These are phyloP conservation scores for Porodaedalea pini DNA, from an alignment of 1,284 basidiomycete species.

Conservation along the genomic window DNA sequence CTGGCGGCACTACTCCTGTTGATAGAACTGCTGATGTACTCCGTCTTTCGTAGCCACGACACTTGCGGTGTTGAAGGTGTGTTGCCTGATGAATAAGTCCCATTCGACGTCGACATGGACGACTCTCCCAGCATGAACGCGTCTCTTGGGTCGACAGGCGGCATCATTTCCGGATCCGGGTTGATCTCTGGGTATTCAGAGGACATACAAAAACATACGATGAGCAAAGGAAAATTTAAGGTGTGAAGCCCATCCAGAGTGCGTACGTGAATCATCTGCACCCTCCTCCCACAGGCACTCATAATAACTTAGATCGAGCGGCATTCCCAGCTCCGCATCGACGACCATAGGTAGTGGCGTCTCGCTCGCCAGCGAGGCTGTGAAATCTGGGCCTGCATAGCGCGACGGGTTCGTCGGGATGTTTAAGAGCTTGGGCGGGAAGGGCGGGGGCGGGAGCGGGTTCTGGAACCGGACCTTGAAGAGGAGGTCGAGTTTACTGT, in stretches of 20 bases:
- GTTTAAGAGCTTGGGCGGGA: constrained; percentile 88
- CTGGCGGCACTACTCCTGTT: constrained; percentile 40
- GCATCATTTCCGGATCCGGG: constrained; percentile 58
- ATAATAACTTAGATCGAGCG: constrained; percentile 80
- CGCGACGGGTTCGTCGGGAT: constrained; percentile 83
- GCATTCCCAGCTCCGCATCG: constrained; percentile 93
- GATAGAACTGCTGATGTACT: constrained; percentile 70
- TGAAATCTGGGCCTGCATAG: constrained; percentile 81
- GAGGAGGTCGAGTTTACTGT: constrained; percentile 79
- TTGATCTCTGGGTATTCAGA: constrained; percentile 50
- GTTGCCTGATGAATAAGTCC: constrained; percentile 35
- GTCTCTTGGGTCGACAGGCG: constrained; percentile 69
- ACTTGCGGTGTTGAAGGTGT: constrained; percentile 60
- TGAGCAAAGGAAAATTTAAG: neutral
- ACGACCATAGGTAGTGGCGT: constrained; percentile 88
- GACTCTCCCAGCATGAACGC: constrained; percentile 62
- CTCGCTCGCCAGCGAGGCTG: constrained; percentile 75
- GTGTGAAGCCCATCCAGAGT: neutral
- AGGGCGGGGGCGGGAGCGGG: constrained; percentile 89
- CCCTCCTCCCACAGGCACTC: constrained; percentile 80
- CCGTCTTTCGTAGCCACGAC: constrained; percentile 86
- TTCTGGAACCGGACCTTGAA: constrained; percentile 91
- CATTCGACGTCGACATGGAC: constrained; percentile 43
- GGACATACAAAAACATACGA: constrained; percentile 1
- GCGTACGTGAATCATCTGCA: constrained; percentile 63